Evolutionary conservation across 106 monocot species (phyloP), one percentile per base, ranked within the genome.

Genomic region (Dioscorea zingiberensis): DNA sequence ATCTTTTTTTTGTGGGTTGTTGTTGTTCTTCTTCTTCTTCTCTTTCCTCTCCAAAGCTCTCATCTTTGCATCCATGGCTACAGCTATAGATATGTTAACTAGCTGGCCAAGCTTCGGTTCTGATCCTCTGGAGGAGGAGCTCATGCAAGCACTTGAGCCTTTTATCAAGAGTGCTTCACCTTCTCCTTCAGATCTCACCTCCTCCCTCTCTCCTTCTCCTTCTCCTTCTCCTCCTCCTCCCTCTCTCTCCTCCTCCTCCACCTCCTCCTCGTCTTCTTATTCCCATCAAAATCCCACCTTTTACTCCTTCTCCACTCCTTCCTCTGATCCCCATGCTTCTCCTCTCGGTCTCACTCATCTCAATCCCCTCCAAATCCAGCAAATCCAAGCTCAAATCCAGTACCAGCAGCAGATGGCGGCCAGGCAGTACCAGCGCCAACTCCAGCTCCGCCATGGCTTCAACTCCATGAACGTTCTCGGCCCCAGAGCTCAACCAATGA

Each of bases 61-160:
- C 66, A 19, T 16, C 19, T 22, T 7, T 24, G 60, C 59, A 55
- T 44, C 17, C 44, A 87, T 88, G 89, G 82, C 84, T 28, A 64
- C 89, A 60, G 82, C 80, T 77, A 73, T 83, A 69, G 82, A 85
- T 71, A 69, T 81, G 74, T 76, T 81, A 21, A 84, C 70, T 74
- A 78, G 75, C 66, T 30, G 51, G 47, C 18, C 64, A 62, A 53
- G 62, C 22, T 80, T 84, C 53, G 65, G 69, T 7, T 51, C 69
- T 54, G 70, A 79, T 60, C 75, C 77, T 25, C 64, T 74, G 25
- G 63, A 49, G 17, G 78, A 76, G 80, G 90, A 86, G 72, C 80
- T 90, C 13, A 83, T 86, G 85, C 73, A 75, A 72, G 90, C 90
- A 63, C 83, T 90, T 64, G 77, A 85, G 60, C 90, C 90, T 86